These are phyloP conservation scores for Phialophora macrospora DNA, from an alignment of 2,329 filamentous ascomycete genomes.

Conservation along the genomic window DNA sequence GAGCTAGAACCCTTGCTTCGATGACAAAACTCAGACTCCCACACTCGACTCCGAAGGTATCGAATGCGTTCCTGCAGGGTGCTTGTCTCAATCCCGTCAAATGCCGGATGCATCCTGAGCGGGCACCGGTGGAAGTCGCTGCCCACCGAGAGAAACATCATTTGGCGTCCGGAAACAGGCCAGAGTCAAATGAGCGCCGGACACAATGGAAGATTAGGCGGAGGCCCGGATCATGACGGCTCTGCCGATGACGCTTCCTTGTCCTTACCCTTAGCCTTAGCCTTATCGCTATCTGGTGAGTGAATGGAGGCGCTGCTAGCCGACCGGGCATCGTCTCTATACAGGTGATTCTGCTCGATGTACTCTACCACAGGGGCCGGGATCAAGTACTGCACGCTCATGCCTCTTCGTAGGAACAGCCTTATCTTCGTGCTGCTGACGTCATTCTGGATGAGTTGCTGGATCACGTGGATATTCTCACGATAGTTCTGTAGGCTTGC, in stretches of 20 bases:
- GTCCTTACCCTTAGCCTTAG: slow-evolving; percentile 36
- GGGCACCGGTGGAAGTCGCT: background rate
- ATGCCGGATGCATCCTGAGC: background rate
- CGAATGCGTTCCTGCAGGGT: background rate
- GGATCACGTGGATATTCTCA: slow-evolving; percentile 85
- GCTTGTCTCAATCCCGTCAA: background rate
- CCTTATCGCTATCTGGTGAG: slow-evolving; percentile 34
- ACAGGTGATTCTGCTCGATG: slow-evolving; percentile 70
- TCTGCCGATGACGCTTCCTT: slow-evolving; percentile 25
- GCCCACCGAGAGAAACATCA: background rate
- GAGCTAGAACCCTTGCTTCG: background rate
- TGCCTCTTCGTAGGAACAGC: slow-evolving; percentile 75
- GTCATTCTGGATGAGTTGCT: slow-evolving; percentile 85
- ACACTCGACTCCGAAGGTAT: background rate
- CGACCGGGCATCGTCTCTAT: slow-evolving; percentile 56
- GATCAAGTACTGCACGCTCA: slow-evolving; percentile 79
- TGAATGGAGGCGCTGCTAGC: slow-evolving; percentile 34
- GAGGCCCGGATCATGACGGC: background rate
- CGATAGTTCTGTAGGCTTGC: slow-evolving; percentile 81
- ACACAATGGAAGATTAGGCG: background rate
- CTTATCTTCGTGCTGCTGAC: slow-evolving; percentile 83
- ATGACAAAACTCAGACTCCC: background rate
- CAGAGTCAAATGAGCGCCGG: too few species aligned
- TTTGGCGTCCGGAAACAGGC: background rate
- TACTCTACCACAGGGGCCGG: slow-evolving; percentile 76